A percentile compares a stretch with the other conserved stretches of the same genome.
These are phyloP conservation scores for Macadamia integrifolia DNA, from an alignment of 164 flowering plant genomes.

Conservation along the genomic window DNA sequence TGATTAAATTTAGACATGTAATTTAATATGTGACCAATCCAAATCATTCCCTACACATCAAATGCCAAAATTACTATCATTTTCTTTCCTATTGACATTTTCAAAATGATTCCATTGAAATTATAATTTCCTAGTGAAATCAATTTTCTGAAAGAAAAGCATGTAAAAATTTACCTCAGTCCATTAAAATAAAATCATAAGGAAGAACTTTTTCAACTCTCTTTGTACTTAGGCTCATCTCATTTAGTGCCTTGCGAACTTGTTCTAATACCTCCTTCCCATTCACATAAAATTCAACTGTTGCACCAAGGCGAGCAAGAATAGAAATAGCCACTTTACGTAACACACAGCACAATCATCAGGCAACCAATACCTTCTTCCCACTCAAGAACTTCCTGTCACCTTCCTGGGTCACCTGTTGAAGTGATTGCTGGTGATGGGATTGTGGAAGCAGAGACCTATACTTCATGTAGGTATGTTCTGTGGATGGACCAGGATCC, in stretches of 20 bases:
- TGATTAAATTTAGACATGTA: too few species aligned
- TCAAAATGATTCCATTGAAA: too few species aligned
- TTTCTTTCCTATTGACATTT: too few species aligned
- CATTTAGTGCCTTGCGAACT: conserved; percentile 22
- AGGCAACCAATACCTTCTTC: conserved; percentile 46
- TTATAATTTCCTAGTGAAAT: too few species aligned
- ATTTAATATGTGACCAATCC: too few species aligned
- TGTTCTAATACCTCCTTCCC: conserved; percentile 44
- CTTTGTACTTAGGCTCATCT: not conserved
- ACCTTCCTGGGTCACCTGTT: too few species aligned
- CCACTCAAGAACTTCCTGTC: conserved; percentile 32
- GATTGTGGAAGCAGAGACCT: not conserved
- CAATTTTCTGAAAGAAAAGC: too few species aligned
- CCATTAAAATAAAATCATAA: conserved; percentile 55
- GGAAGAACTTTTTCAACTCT: conserved; percentile 22
- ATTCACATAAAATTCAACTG: conserved; percentile 30
- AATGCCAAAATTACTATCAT: too few species aligned
- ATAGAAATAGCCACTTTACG: conserved; percentile 14
- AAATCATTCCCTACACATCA: too few species aligned
- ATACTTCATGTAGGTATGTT: not conserved
- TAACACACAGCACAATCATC: conserved; percentile 36
- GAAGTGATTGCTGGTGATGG: too few species aligned
- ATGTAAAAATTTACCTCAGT: conserved; percentile 41
- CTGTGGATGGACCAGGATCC: not conserved
- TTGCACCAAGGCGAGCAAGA: conserved; percentile 42